A percentile compares a stretch with the other conserved stretches of the same genome.
phyloP scores from a whole-genome alignment of 805 yeast species.

The Kurtzmaniella cleridarum region DNA sequence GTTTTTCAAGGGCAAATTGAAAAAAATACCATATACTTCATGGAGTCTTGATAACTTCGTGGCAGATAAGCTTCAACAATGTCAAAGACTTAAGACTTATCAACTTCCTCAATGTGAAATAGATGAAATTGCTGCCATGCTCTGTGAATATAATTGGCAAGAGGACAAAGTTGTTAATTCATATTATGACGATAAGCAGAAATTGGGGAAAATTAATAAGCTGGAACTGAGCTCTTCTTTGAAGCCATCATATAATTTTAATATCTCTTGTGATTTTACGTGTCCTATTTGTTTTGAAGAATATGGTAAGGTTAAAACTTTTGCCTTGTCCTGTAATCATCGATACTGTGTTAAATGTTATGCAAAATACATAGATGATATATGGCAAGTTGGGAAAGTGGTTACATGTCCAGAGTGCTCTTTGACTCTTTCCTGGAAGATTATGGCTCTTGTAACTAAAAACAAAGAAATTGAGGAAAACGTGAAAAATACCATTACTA shows the following conservation, averaged over 20 bases:
- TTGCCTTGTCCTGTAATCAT: constrained; percentile 64
- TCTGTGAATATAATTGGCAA: constrained; percentile 36
- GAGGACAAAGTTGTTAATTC: constrained; percentile 32
- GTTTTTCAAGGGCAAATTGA: background rate
- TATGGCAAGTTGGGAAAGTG: constrained; percentile 36
- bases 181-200: constrained; percentile 25
- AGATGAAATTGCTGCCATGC: constrained; percentile 29
- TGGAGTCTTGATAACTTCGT: constrained; percentile 25
- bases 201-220: constrained; percentile 25
- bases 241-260: constrained; percentile 6
- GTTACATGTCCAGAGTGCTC: constrained; percentile 60
- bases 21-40: constrained; percentile 13
- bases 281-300: constrained; percentile 77
- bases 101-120: constrained; percentile 22
- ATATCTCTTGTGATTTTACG: constrained; percentile 18
- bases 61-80: constrained; percentile 17
- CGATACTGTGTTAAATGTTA: constrained; percentile 68
- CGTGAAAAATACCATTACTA: constrained; percentile 30
- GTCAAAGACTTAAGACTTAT: constrained; percentile 14
- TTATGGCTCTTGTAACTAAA: too few relatives aligned
- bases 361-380: constrained; percentile 47
- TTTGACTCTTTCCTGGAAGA: constrained; percentile 29
- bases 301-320: constrained; percentile 27
- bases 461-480: too few relatives aligned
- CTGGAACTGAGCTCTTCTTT: constrained; percentile 9